These are phyloP conservation scores for Leishmania lainsoni DNA, from an alignment of 208 protist species.

Conservation along the genomic window DNA sequence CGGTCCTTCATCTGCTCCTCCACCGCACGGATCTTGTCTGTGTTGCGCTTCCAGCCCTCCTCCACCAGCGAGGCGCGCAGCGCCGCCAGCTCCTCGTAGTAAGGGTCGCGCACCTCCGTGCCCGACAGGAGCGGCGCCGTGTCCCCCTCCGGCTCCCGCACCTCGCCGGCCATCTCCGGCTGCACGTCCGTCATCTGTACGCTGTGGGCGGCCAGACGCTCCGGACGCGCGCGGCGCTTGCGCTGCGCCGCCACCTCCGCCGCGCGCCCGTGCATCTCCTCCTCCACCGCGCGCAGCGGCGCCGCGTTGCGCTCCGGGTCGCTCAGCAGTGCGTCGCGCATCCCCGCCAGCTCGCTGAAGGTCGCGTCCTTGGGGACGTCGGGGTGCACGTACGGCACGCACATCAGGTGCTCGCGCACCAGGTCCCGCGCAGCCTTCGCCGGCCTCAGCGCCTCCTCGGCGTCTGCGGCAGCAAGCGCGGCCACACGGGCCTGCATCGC, in stretches of 20 bases:
- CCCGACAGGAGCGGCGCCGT: constrained; percentile 23
- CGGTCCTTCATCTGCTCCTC: constrained; percentile 48
- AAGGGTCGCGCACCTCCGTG: constrained; percentile 14
- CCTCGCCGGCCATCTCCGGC: constrained; percentile 10
- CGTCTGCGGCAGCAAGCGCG: no score
- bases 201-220: background rate
- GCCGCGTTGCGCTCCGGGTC: constrained; percentile 17
- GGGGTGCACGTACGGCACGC: constrained; percentile 19
- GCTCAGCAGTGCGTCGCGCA: constrained; percentile 21
- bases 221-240: background rate
- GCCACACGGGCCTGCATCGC: no score
- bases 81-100: constrained; percentile 55
- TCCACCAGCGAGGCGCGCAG: constrained; percentile 33
- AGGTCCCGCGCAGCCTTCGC: constrained; percentile 17
- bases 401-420: constrained; percentile 12
- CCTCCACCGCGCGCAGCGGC: constrained; percentile 23
- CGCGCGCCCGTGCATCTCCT: constrained; percentile 28
- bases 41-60: constrained; percentile 26
- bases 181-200: background rate
- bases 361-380: constrained; percentile 38
- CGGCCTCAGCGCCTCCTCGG: no score
- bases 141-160: constrained; percentile 22
- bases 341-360: constrained; percentile 32
- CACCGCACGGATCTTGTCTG: constrained; percentile 32
- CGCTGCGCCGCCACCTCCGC: background rate